Conservation (phyloP, 441 rosid species). For the Viola pubescens region DNA sequence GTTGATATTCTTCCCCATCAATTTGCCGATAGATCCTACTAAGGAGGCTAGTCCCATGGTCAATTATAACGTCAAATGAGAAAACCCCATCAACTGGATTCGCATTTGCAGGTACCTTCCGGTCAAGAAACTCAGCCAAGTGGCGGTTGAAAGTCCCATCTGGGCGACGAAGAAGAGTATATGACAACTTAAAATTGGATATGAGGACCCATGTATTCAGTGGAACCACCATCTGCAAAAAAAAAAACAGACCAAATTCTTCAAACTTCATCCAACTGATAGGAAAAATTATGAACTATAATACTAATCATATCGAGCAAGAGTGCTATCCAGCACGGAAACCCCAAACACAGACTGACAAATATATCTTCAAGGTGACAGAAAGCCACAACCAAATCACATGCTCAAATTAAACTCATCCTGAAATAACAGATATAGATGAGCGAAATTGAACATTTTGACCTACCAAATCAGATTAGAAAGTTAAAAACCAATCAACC, state of each 20-base stretch:
- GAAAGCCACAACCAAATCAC: neutral
- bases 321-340: neutral
- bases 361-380: neutral
- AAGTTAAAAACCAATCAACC: neutral
- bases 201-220: slow-evolving; percentile 95
- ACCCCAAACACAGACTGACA: neutral
- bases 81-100: slow-evolving; percentile 78
- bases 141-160: slow-evolving; percentile 92
- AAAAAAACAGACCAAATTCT: slow-evolving; percentile 12
- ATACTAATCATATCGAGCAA: neutral
- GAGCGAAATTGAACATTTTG: neutral
- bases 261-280: slow-evolving; percentile 5
- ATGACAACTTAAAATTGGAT: slow-evolving; percentile 87
- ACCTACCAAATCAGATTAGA: neutral
- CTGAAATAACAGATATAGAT: neutral
- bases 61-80: slow-evolving; percentile 81
- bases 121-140: slow-evolving; percentile 87
- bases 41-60: slow-evolving; percentile 62
- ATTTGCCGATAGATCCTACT: slow-evolving; percentile 59
- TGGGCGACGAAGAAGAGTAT: slow-evolving; percentile 78
- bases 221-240: slow-evolving; percentile 77
- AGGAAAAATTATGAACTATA: neutral
- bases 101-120: slow-evolving; percentile 72
- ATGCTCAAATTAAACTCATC: neutral
- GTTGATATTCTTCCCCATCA: slow-evolving; percentile 21